Conservation (phyloP, 306 rosid species). For the Arachis hypogaea region DNA sequence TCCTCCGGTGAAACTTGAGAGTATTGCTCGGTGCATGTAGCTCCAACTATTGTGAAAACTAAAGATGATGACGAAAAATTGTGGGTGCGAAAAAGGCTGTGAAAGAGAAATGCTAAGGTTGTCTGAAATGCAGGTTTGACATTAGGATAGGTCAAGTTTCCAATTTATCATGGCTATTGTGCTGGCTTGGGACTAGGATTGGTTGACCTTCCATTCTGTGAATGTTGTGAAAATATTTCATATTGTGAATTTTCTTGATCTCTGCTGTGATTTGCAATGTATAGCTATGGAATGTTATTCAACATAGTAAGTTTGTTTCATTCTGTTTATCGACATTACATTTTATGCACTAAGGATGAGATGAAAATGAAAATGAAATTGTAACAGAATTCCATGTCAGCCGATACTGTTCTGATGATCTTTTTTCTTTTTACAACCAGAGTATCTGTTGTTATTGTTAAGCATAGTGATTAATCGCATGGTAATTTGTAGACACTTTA, state of each 20-base stretch:
- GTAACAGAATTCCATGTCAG: too few relatives aligned
- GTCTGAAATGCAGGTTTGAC: conserved; percentile 40
- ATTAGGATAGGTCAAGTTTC: conserved; percentile 43
- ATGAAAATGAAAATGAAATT: too few relatives aligned
- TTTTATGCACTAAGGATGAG: too few relatives aligned
- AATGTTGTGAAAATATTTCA: conserved; percentile 44
- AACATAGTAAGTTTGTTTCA: too few relatives aligned
- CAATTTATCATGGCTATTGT: conserved; percentile 37
- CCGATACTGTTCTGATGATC: too few relatives aligned
- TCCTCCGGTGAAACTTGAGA: conserved; percentile 47
- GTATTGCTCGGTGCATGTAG: conserved; percentile 8
- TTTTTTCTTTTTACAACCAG: too few relatives aligned
- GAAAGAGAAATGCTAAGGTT: conserved; percentile 14
- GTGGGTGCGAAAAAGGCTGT: conserved; percentile 38
- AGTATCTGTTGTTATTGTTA: too few relatives aligned
- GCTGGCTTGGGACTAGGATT: conserved; percentile 41
- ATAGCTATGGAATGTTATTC: conserved; percentile 34
- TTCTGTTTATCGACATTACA: too few relatives aligned
- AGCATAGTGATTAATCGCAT: too few relatives aligned
- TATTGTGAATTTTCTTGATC: conserved; percentile 34
- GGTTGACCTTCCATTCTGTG: conserved; percentile 42
- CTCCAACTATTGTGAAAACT: conserved; percentile 29
- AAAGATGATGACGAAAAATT: conserved; percentile 73
- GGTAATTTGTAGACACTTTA: too few relatives aligned
- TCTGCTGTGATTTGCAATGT: conserved; percentile 44